Percentiles rank a stretch among this genome's conserved stretches.
Conservation (phyloP, 2,329 filamentous ascomycete genomes). For the Penicillium janthinellum region DNA sequence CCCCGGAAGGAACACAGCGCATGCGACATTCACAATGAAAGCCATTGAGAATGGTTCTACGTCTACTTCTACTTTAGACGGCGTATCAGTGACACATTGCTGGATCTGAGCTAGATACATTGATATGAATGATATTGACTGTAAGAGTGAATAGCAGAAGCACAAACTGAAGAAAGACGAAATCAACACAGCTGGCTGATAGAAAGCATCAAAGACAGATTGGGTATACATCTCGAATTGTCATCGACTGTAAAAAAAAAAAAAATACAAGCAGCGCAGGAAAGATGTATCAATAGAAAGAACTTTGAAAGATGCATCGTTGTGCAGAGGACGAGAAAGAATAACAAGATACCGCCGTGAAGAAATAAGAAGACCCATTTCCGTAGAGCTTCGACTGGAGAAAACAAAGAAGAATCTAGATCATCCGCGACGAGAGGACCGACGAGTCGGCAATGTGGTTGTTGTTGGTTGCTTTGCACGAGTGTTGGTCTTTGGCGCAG, state of each 20-base stretch:
- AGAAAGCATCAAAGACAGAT: constrained; percentile 18
- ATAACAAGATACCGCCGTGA: background rate
- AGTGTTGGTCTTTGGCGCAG: constrained; percentile 7
- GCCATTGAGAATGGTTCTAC: background rate
- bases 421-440: constrained; percentile 26
- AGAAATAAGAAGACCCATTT: background rate
- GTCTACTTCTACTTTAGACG: background rate
- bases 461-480: constrained; percentile 15
- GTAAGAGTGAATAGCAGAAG: background rate
- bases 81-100: background rate
- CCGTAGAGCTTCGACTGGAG: background rate
- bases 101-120: background rate
- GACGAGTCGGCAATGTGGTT: constrained; percentile 24
- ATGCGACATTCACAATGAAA: background rate
- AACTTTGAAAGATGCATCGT: background rate
- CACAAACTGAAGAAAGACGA: background rate
- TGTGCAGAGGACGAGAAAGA: constrained; percentile 1
- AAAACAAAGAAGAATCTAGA: background rate
- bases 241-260: constrained; percentile 20
- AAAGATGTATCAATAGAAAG: constrained; percentile 4
- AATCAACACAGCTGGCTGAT: constrained; percentile 2
- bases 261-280: background rate
- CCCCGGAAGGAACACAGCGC: too few relatives aligned
- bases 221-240: constrained; percentile 27
- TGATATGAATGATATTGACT: constrained; percentile 1